Base-by-base conservation (phyloP, 1,139 yeast genomes). In the Pichia kudriavzevii region DNA sequence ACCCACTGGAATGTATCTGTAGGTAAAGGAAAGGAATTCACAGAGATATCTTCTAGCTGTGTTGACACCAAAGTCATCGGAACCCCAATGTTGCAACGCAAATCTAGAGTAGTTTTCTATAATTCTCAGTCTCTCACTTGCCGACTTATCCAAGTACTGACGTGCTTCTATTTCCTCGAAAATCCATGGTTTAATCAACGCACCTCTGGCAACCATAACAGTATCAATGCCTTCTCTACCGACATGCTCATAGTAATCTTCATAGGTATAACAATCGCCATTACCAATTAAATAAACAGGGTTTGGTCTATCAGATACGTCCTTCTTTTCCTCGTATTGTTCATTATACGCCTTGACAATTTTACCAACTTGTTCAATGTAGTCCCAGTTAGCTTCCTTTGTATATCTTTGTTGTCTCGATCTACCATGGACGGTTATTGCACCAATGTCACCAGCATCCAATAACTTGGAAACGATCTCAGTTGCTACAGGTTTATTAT, bases 181-280 rank as follows among this genome's bases (percentile, higher is more conserved):
- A 32, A 91, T 84, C 99, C 99, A 91, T 31, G 99, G 99, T 60
- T 93, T 91, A 57, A 93, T 88, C 47, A 91, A 72, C 1, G 97
- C 97, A 36, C 97, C 98, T 50, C 99, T 73, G 2, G 98, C 98
- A 37, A 93, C 88, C 97, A 93, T 91, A 16, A 87, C 94, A 24
- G 93, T 77, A 60, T 93, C 98, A 36, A 88, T 77, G 13, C 85
- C 83, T 23, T 74, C 73, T 30, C 75, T 68, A 26, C 70, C 69
- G 28, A 78, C 66, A n/a, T 82, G 88, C 28, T 68, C 67, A 57
- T 85, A 72, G 95, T 95, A 91, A 55, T 91, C 98, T 52, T 81
- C 82, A 63, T 72, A 76, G 16, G 84, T 80, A 61, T 69, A 88
- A 30, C 87, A 74, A 59, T 91, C 99, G 34, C 99, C 99, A 55